Conservation (phyloP, 2,329 filamentous ascomycete genomes). For the Trichoderma koningii region DNA sequence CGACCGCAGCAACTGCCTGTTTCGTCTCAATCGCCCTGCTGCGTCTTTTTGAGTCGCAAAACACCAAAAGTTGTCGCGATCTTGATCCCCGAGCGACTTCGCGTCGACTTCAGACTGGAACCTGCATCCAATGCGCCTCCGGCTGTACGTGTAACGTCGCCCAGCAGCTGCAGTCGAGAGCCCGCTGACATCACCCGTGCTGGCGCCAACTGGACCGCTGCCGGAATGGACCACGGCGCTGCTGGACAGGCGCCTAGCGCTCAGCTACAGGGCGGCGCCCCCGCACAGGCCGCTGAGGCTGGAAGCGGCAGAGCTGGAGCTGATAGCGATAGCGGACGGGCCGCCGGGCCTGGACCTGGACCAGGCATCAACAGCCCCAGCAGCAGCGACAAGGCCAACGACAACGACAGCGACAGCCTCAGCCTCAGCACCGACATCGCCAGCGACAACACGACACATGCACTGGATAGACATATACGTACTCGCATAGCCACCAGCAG, state of each 20-base stretch:
- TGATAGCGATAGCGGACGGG: constrained; percentile 1
- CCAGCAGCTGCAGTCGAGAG: background rate
- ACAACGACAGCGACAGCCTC: background rate
- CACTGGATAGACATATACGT: background rate
- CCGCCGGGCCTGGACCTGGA: background rate
- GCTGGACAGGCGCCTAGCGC: constrained; percentile 27
- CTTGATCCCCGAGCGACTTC: background rate
- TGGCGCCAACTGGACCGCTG: constrained; percentile 12
- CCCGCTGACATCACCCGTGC: constrained; percentile 9
- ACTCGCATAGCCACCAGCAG: background rate
- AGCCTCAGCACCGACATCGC: background rate
- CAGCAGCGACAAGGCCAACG: background rate
- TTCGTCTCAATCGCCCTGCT: constrained; percentile 3
- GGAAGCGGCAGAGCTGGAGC: background rate
- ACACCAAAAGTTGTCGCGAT: background rate
- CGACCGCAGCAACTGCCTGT: constrained; percentile 14
- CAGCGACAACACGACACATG: background rate
- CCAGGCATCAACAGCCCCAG: constrained; percentile 1
- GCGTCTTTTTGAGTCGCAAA: constrained; percentile 8
- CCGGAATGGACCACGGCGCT: constrained; percentile 36
- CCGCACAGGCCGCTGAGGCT: constrained; percentile 20
- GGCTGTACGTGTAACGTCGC: background rate
- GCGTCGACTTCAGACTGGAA: background rate
- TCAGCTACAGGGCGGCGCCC: constrained; percentile 19
- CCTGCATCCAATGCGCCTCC: background rate